Conservation (phyloP, 768 basidiomycete genomes). For the Galerina marginata region DNA sequence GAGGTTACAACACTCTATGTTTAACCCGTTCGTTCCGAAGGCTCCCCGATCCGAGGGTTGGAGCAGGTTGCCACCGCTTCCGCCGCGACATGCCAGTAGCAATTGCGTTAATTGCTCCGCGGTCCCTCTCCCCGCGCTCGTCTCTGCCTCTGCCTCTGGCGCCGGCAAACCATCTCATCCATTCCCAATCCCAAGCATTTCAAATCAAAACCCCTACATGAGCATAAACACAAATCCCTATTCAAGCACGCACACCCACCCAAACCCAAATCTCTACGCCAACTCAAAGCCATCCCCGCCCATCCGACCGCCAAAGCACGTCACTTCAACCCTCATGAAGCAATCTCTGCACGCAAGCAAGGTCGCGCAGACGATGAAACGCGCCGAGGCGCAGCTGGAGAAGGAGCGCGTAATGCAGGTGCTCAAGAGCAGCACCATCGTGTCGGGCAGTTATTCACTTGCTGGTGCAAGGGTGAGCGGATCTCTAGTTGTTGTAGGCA, state of each 20-base stretch:
- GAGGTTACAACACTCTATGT: slow-evolving; percentile 22
- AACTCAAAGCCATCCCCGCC: slow-evolving; percentile 12
- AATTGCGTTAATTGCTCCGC: too few relatives aligned
- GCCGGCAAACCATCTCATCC: too few relatives aligned
- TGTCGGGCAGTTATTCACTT: slow-evolving; percentile 37
- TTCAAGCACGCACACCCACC: too few relatives aligned
- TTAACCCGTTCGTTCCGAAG: slow-evolving; percentile 46
- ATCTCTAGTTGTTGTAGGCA: slow-evolving; percentile 42
- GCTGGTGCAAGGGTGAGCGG: slow-evolving; percentile 33
- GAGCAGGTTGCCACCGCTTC: too few relatives aligned
- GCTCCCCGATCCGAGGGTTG: neutral
- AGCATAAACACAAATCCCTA: too few relatives aligned
- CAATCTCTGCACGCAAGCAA: slow-evolving; percentile 79
- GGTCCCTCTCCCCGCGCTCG: too few relatives aligned
- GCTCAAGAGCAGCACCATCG: slow-evolving; percentile 62
- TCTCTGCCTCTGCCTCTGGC: too few relatives aligned
- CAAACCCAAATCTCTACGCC: slow-evolving; percentile 14
- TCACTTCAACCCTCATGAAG: slow-evolving; percentile 69
- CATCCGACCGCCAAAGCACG: slow-evolving; percentile 39
- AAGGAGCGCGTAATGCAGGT: slow-evolving; percentile 76
- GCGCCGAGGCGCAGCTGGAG: slow-evolving; percentile 69
- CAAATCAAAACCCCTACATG: too few relatives aligned
- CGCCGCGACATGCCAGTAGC: too few relatives aligned
- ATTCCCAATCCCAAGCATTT: too few relatives aligned
- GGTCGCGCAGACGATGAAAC: slow-evolving; percentile 71